Evolutionary conservation across 768 basidiomycete genomes (phyloP), one percentile per base, ranked within the genome.

Genomic region (Rhodosporidiobolus sp.): DNA sequence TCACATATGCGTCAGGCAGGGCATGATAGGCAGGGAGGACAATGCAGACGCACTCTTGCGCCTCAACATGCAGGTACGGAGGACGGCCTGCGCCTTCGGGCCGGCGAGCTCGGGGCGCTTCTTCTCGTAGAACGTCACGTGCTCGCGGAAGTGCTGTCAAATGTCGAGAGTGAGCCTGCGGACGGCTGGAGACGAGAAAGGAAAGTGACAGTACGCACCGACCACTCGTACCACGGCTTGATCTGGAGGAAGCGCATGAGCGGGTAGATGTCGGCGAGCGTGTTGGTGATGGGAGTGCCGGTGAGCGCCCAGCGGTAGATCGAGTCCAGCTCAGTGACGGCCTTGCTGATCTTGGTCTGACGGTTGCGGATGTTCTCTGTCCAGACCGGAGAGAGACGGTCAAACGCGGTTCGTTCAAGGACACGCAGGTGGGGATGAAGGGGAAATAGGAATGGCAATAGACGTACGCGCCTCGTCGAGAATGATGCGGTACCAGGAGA

Each of bases 261-360:
- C 12, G 88, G 87, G 63, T 95, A 85, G 49, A 98, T 82, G 76
- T 99, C 95, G 57, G 88, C 88, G 26, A 97, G 89, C 62, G 84
- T 89, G 83, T 98, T 98, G 84, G 95, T 89, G 57, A 79, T 30
- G 12, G 70, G 67, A 46, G 90, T 90, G 46, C 89, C 93, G 16
- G 91, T 90, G 89, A 77, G 67, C 22, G 69, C 86, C 90, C 90
- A 91, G 50, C 88, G 84, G 78, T 87, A 85, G 26, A 77, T 83
- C 0, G 86, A 74, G 19, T 83, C 80, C 24, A 91, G 80, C 20
- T 86, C 84, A 17, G 84, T 84, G 22, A 87, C 85, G 3, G 86
- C 85, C 26, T 85, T 83, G 26, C 87, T 87, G 53, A 82, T 82
- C 52, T 86, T 53, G 64, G 80, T 79, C 57, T 56, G 4, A 50